phyloP scores from a whole-genome alignment of 169 alveolate genomes.

The Plasmodium sp. region DNA sequence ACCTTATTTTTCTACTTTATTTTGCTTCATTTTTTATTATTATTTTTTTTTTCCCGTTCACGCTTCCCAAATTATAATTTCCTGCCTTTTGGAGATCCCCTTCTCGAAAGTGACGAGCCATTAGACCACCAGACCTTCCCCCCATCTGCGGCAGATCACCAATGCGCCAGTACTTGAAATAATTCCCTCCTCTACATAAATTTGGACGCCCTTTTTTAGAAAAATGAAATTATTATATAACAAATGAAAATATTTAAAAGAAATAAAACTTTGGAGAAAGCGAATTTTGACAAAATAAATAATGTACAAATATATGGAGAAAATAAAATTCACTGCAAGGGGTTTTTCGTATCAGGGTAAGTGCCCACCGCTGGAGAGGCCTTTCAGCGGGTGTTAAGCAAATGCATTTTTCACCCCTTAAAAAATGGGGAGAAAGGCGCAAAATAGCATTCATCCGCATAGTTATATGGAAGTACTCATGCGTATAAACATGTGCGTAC shows the following conservation, averaged over 20 bases:
- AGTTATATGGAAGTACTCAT: neutral
- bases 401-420: neutral
- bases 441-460: neutral
- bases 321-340: constrained; percentile 66
- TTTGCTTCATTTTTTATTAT: neutral
- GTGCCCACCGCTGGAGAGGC: neutral
- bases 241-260: constrained; percentile 74
- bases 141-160: neutral
- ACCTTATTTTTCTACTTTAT: neutral
- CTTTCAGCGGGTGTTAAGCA: neutral
- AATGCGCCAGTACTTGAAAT: neutral
- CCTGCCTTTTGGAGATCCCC: neutral
- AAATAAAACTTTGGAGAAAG: constrained; percentile 39
- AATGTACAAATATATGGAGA: constrained; percentile 75
- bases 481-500: neutral
- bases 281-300: constrained; percentile 57
- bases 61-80: neutral
- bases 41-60: neutral
- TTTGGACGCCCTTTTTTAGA: neutral
- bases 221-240: constrained; percentile 42
- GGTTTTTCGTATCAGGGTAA: constrained; percentile 67
- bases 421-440: neutral
- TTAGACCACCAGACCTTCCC: neutral
- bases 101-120: neutral
- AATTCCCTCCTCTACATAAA: constrained; percentile 6